Conservation (phyloP, 2,329 filamentous ascomycete genomes). For the Acrodontium crateriforme region DNA sequence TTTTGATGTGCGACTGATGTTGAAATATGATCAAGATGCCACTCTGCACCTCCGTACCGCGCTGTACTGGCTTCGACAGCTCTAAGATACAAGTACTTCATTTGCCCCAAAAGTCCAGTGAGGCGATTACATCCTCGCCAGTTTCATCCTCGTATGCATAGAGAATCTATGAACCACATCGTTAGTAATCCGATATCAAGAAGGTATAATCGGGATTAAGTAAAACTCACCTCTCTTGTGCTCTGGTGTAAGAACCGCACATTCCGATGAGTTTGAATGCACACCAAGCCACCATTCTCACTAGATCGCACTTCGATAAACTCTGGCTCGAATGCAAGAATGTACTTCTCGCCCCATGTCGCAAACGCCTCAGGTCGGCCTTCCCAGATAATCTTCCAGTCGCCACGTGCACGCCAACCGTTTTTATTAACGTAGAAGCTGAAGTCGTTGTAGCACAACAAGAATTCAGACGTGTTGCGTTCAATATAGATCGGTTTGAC, state of each 20-base stretch:
- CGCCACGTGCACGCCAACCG: slow-evolving; percentile 86
- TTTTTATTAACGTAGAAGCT: slow-evolving; percentile 99
- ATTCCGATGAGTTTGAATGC: slow-evolving; percentile 92
- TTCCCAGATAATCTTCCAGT: slow-evolving; percentile 98
- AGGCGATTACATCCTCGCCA: slow-evolving; percentile 85
- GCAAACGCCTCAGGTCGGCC: slow-evolving; percentile 85
- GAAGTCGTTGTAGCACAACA: slow-evolving; percentile 96
- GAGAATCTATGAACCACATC: slow-evolving; percentile 53
- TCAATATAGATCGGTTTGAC: slow-evolving; percentile 88
- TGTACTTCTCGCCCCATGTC: slow-evolving; percentile 81
- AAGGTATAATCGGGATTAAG: background rate
- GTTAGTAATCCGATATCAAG: background rate
- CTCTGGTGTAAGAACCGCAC: slow-evolving; percentile 96
- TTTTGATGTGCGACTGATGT: too few species aligned
- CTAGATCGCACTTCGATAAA: slow-evolving; percentile 96
- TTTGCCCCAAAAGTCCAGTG: slow-evolving; percentile 81
- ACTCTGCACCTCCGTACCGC: too few species aligned
- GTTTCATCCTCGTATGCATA: slow-evolving; percentile 95
- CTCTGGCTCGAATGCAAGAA: slow-evolving; percentile 89
- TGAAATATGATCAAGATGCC: too few species aligned
- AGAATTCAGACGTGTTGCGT: slow-evolving; percentile 87
- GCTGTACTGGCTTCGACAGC: too few species aligned
- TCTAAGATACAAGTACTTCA: too few species aligned
- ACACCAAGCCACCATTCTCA: slow-evolving; percentile 78
- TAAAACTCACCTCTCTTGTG: slow-evolving; percentile 69